Evolutionary conservation across 805 yeast genomes (phyloP), one percentile per base, ranked within the genome.

Genomic region (Yamadazyma ubonensis): DNA sequence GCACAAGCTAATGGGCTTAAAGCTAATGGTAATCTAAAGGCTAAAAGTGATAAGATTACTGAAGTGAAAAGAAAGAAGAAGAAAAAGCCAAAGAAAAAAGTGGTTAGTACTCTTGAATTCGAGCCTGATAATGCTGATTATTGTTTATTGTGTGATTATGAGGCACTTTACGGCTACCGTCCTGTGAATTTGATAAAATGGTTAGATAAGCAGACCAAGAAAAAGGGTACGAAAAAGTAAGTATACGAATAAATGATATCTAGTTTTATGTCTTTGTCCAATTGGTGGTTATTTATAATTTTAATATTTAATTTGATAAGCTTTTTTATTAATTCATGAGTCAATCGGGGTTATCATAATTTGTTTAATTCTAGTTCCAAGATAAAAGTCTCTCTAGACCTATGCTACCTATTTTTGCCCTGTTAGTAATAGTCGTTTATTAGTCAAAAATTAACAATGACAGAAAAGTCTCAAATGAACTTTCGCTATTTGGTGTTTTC

Each of bases 81-180:
- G 44, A 52, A 50, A 38, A 52, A 56, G 48, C n/a, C n/a, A n/a
- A 58, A 54, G 40, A 29, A 29, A 26, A 38, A 33, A 12, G n/a
- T 14, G 11, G 5, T 20, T 11, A 21, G 33, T 35, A 12, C 19
- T 15, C 14, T 30, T 4, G 25, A 16, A 8, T 47, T 47, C 19
- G 36, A 44, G 15, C 49, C 49, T 11, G 46, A 45, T 19, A 22
- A 36, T 2, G 19, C 16, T 6, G 46, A 42, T 14, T 38, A 38
- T 44, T 76, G 81, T 50, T 55, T 73, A 44, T 67, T 76, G 39
- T 76, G 81, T 54, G 78, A 75, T 46, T 76, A 75, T 52, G 76
- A 74, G 50, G 63, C 67, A 37, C 67, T 75, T 2, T 76, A 65
- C 52, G 80, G 81, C 1, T 57, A 55, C 32, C 71, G 73, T 36